phyloP scores from a whole-genome alignment of 306 rosid species.

The Hylodesmum podocarpum region DNA sequence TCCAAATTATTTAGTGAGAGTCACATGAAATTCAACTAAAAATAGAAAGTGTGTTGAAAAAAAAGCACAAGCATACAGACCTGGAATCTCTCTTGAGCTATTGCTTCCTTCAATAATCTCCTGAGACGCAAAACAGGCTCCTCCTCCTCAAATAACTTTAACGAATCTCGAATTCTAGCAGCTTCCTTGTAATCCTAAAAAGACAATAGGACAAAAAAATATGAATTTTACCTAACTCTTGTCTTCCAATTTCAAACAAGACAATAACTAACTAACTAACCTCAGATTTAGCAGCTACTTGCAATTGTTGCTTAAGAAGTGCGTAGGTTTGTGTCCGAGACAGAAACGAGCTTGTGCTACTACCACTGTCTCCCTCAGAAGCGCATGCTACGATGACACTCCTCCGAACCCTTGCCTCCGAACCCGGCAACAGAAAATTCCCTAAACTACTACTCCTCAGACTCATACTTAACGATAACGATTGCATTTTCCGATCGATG shows the following conservation, averaged over 20 bases:
- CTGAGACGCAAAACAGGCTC: slow-evolving; percentile 83
- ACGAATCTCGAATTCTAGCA: slow-evolving; percentile 84
- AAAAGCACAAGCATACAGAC: slow-evolving; percentile 27
- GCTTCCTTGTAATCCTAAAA: slow-evolving; percentile 88
- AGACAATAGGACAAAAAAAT: neutral
- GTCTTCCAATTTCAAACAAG: neutral
- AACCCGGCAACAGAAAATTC: slow-evolving; percentile 37
- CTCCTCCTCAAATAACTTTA: slow-evolving; percentile 74
- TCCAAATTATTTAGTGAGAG: neutral
- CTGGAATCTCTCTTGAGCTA: slow-evolving; percentile 77
- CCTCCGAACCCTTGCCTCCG: slow-evolving; percentile 26
- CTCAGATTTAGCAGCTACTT: slow-evolving; percentile 92
- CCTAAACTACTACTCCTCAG: slow-evolving; percentile 36
- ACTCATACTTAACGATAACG: slow-evolving; percentile 54
- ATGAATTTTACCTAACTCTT: neutral
- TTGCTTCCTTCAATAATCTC: slow-evolving; percentile 67
- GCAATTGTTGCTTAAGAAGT: slow-evolving; percentile 81
- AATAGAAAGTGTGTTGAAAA: neutral
- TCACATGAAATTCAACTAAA: neutral
- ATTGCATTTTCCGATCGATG: slow-evolving; percentile 51
- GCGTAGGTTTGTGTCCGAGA: slow-evolving; percentile 82
- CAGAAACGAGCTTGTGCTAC: slow-evolving; percentile 45
- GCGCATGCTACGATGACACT: slow-evolving; percentile 47
- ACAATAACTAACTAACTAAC: slow-evolving; percentile 20
- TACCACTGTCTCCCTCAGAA: slow-evolving; percentile 47